phyloP scores from a whole-genome alignment of 805 yeast species.

The Hanseniaspora clermontiae region DNA sequence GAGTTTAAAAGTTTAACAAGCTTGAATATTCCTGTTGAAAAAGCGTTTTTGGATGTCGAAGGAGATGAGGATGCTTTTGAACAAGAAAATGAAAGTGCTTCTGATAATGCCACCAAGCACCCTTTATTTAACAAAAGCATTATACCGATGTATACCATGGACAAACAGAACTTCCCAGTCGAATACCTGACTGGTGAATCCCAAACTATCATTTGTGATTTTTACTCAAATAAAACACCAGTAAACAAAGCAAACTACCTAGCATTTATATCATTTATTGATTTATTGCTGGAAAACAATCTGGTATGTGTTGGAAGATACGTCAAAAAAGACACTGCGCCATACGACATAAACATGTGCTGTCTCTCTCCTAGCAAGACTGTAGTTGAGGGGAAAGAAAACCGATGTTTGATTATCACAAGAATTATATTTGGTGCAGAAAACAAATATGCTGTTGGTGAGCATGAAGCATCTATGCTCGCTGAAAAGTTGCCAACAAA shows the following conservation, averaged over 20 bases:
- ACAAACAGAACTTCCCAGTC: neutral
- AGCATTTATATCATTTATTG: constrained; percentile 38
- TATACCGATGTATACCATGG: constrained; percentile 2
- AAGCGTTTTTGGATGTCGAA: constrained; percentile 20
- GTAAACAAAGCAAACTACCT: constrained; percentile 28
- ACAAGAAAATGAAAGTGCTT: constrained; percentile 28
- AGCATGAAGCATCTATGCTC: neutral
- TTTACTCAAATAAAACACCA: constrained; percentile 18
- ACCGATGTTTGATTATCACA: neutral
- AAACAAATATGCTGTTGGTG: neutral
- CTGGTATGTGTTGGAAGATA: constrained; percentile 49
- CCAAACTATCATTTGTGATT: constrained; percentile 7
- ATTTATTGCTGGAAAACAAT: constrained; percentile 37
- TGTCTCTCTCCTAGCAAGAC: constrained; percentile 36
- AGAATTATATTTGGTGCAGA: neutral
- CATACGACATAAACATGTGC: constrained; percentile 41
- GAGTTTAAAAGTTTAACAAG: constrained; percentile 21
- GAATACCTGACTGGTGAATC: constrained; percentile 12
- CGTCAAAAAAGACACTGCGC: constrained; percentile 37
- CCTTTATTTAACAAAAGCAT: constrained; percentile 17
- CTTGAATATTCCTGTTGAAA: constrained; percentile 18
- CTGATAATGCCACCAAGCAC: constrained; percentile 26
- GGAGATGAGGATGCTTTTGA: constrained; percentile 21
- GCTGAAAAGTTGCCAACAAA: neutral
- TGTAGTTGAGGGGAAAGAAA: constrained; percentile 13